phyloP scores from a whole-genome alignment of 192 early-diverging fungal genomes.

The Podila epigama region DNA sequence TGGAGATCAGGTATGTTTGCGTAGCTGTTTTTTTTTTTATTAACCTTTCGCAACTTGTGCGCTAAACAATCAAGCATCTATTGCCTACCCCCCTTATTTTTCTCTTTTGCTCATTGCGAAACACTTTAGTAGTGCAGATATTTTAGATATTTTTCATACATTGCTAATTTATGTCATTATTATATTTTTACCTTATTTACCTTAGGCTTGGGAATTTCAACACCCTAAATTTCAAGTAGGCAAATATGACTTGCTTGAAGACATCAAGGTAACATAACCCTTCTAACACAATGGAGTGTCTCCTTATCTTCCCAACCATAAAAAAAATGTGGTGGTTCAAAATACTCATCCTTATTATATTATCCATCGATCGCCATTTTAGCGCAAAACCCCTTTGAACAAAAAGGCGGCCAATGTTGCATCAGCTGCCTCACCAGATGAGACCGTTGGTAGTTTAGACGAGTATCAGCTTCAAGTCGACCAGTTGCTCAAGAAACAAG shows the following conservation, averaged over 20 bases:
- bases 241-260: slow-evolving; percentile 58
- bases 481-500: slow-evolving; percentile 20
- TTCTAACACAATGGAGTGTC: background rate
- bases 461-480: slow-evolving; percentile 31
- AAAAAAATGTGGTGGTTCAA: background rate
- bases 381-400: slow-evolving; percentile 46
- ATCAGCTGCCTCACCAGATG: slow-evolving; percentile 8
- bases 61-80: background rate
- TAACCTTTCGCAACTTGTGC: slow-evolving; percentile 1
- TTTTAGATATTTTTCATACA: too few species aligned
- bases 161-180: too few species aligned
- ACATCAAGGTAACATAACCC: slow-evolving; percentile 53
- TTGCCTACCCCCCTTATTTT: background rate
- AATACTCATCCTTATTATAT: background rate
- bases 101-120: background rate
- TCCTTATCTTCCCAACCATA: too few species aligned
- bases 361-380: background rate
- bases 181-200: background rate
- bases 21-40: slow-evolving; percentile 4
- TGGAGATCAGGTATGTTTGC: slow-evolving; percentile 46
- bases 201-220: slow-evolving; percentile 68
- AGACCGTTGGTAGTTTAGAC: slow-evolving; percentile 1
- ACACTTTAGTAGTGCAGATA: too few species aligned
- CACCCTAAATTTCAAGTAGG: slow-evolving; percentile 71
- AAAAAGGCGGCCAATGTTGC: slow-evolving; percentile 7